These are phyloP conservation scores for Mallotus japonicus DNA, from an alignment of 441 rosid genomes.

Conservation along the genomic window DNA sequence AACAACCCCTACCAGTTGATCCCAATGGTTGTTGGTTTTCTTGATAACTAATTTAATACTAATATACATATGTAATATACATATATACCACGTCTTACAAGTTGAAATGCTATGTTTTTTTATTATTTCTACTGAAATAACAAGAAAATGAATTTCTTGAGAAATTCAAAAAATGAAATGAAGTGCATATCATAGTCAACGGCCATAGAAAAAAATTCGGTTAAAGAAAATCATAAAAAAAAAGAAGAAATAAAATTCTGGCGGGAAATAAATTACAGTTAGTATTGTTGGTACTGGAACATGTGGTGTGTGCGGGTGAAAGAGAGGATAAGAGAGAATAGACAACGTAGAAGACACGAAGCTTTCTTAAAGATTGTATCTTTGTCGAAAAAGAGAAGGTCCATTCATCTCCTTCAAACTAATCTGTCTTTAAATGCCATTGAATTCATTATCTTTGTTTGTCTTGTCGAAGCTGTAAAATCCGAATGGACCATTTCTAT, in stretches of 20 bases:
- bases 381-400: too few relatives aligned
- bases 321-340: constrained; percentile 29
- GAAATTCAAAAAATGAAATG: background rate
- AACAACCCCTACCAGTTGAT: too few relatives aligned
- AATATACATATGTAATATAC: too few relatives aligned
- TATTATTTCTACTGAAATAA: background rate
- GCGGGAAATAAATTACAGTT: constrained; percentile 6
- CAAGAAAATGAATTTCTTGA: background rate
- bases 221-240: background rate
- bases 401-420: too few relatives aligned
- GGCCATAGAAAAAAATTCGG: background rate
- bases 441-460: too few relatives aligned
- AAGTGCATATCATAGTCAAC: background rate
- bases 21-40: too few relatives aligned
- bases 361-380: constrained; percentile 25
- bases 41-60: too few relatives aligned
- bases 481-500: too few relatives aligned
- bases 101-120: too few relatives aligned
- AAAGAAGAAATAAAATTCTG: background rate
- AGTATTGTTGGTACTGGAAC: background rate
- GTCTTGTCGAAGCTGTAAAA: too few relatives aligned
- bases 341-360: constrained; percentile 34
- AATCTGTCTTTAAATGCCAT: too few relatives aligned
- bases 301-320: background rate
- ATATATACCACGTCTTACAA: too few relatives aligned